Base-by-base conservation (phyloP, 1,284 basidiomycete species). In the Exobasidium rhododendri region DNA sequence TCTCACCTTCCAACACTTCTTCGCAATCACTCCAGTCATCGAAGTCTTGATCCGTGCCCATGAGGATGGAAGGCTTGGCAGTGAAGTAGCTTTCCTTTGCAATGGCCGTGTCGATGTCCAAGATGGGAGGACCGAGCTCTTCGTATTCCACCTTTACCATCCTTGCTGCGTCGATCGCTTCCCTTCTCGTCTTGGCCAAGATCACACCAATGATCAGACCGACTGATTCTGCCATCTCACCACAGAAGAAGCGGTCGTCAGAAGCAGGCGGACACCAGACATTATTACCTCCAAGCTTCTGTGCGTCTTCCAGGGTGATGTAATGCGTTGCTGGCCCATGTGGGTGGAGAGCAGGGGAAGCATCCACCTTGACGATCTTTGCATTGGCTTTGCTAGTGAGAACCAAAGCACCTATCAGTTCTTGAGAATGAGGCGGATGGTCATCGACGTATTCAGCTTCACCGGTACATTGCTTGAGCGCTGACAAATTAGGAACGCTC, bases 391-490 rank as follows among this genome's bases (percentile, higher is more conserved):
- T 65, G 32, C 72, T 69, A 14, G 74, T 76, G 30, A 80, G 68
- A 20, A 81, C 78, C 40, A 81, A 73, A 0, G 68, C 76, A 24
- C 72, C 78, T 56, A 77, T 71, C 30, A 74, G 68, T 66, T 81
- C 80, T 61, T 79, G 71, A 47, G 64, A 66, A 24, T 67, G 68
- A 0, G 67, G 65, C 2, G 79, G 77, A 61, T 80, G 70, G 59
- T 81, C 80, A 59, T 81, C 80, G 35, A 78, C 65, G 63, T 79
- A 81, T 11, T 76, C 62, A 0, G 80, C 80, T 47, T 80, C 79
- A 24, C 80, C 80, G 3, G 80, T 80, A 4, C 70, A 69, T 59
- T 81, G 80, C 68, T 81, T 80, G 56, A 81, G 66, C 0, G 75
- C 79, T 2, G 79, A 77, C 4, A 74, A 63, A 58, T 81, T 80